Conservation (phyloP, 371 early-diverging fungal species). For the Enteropsectra breve region DNA sequence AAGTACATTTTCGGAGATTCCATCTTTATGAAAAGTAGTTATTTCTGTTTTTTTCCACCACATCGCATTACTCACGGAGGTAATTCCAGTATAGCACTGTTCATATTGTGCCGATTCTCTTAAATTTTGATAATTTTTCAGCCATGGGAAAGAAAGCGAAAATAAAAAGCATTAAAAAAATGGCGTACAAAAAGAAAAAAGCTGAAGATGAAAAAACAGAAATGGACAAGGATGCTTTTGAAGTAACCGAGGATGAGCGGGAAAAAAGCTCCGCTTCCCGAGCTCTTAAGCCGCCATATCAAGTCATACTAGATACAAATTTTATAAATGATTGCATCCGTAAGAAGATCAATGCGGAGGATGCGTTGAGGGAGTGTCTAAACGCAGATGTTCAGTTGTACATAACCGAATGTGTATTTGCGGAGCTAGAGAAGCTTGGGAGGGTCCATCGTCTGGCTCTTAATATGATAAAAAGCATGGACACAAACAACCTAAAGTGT, state of each 20-base stretch:
- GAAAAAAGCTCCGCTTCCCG: neutral
- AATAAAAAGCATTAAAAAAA: constrained; percentile 38
- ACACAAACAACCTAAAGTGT: constrained; percentile 79
- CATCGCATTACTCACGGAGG: too few relatives aligned
- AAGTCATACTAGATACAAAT: constrained; percentile 94
- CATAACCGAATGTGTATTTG: constrained; percentile 97
- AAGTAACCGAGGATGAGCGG: neutral
- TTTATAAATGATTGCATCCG: constrained; percentile 98
- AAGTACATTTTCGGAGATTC: too few relatives aligned
- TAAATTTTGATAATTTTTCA: too few relatives aligned
- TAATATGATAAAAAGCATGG: constrained; percentile 34
- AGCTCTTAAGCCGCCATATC: constrained; percentile 90
- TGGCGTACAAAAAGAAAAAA: constrained; percentile 19
- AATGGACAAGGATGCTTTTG: too few relatives aligned
- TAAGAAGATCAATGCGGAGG: constrained; percentile 87
- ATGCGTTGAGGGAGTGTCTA: constrained; percentile 92
- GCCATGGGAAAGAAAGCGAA: constrained; percentile 35
- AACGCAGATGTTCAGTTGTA: constrained; percentile 72
- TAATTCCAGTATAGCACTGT: too few relatives aligned
- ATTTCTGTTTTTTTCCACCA: too few relatives aligned
- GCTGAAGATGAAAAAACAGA: constrained; percentile 9
- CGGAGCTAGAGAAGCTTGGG: constrained; percentile 95
- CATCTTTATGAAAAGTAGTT: too few relatives aligned
- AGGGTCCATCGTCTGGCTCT: constrained; percentile 86
- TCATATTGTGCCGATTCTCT: too few relatives aligned